Conservation (phyloP, 768 basidiomycete species). For the Crucibulum laeve region DNA sequence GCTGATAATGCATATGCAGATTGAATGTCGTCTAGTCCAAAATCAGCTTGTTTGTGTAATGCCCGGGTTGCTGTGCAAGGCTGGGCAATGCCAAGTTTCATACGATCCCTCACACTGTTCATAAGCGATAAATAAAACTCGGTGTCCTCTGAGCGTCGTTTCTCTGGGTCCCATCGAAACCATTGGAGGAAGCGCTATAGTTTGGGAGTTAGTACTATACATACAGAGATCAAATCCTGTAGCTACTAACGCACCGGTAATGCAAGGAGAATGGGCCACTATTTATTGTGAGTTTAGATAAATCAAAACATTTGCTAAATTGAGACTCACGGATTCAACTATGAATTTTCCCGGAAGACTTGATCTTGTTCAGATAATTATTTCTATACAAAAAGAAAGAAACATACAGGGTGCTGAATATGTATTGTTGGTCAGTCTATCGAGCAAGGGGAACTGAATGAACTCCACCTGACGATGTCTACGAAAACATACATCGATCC, state of each 20-base stretch:
- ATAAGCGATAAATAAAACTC: conserved; percentile 8
- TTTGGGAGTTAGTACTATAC: too few relatives aligned
- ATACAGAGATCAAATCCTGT: too few relatives aligned
- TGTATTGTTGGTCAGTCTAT: too few relatives aligned
- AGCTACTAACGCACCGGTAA: not conserved
- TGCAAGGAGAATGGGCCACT: not conserved
- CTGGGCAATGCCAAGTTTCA: conserved; percentile 6
- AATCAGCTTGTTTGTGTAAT: conserved; percentile 27
- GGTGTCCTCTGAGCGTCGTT: conserved; percentile 4
- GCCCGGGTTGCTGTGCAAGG: conserved; percentile 29
- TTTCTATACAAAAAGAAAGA: not conserved
- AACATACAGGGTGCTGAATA: not conserved
- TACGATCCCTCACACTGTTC: conserved; percentile 7
- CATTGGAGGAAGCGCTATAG: conserved; percentile 10
- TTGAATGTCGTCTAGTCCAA: conserved; percentile 30
- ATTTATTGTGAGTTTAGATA: not conserved
- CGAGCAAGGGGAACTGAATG: too few relatives aligned
- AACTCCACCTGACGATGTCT: not conserved
- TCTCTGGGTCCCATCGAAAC: conserved; percentile 12
- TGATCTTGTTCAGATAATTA: not conserved
- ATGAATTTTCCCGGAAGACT: not conserved
- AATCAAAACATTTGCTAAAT: not conserved
- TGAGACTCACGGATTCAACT: not conserved
- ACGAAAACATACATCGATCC: not conserved
- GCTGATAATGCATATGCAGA: conserved; percentile 24